phyloP scores from a whole-genome alignment of 176 grass and related monocot species.

The Oryza glaberrima region DNA sequence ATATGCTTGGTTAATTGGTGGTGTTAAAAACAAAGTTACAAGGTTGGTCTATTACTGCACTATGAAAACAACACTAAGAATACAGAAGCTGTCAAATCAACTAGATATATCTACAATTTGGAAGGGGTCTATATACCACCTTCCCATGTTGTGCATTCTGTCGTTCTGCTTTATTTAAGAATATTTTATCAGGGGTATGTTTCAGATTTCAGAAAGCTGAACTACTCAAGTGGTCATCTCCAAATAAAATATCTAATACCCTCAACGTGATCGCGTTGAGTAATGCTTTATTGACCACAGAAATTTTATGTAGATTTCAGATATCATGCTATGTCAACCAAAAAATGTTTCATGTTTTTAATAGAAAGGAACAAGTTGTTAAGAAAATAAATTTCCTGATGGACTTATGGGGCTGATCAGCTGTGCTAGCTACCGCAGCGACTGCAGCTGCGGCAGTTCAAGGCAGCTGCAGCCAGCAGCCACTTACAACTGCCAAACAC shows the following conservation, averaged over 20 bases:
- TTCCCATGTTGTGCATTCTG: background rate
- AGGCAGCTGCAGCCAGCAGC: too few relatives aligned
- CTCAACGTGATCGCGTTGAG: background rate
- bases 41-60: background rate
- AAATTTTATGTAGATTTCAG: background rate
- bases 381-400: background rate
- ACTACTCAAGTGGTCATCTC: background rate
- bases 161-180: background rate
- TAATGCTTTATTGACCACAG: background rate
- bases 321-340: background rate
- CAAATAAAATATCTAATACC: background rate
- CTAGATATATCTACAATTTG: background rate
- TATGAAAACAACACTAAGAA: background rate
- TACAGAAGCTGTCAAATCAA: slow-evolving; percentile 18
- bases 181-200: background rate
- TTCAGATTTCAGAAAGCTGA: slow-evolving; percentile 14
- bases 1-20: slow-evolving; percentile 13
- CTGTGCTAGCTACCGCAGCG: too few relatives aligned
- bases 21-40: slow-evolving; percentile 3
- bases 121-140: background rate
- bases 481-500: too few relatives aligned
- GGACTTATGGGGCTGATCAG: background rate
- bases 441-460: too few relatives aligned
- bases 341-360: background rate
- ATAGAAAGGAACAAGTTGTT: background rate